These are phyloP conservation scores for Hyaloscypha bicolor DNA, from an alignment of 495 filamentous ascomycete species.

Conservation along the genomic window DNA sequence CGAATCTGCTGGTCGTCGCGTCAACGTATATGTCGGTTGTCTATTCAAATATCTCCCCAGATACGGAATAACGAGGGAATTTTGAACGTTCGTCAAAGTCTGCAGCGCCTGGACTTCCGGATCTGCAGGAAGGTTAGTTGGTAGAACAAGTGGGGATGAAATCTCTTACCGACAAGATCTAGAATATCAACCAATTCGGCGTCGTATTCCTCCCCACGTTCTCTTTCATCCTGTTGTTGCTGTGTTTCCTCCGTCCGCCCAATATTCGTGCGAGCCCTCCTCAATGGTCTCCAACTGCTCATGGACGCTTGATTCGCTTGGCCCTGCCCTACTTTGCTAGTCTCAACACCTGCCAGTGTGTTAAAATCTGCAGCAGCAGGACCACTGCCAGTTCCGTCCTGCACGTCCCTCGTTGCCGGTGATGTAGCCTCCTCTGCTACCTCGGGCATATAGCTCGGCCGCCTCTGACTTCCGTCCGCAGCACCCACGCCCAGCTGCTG, in stretches of 20 bases:
- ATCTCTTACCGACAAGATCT: slow-evolving; percentile 66
- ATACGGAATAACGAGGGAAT: slow-evolving; percentile 76
- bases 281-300: slow-evolving; percentile 28
- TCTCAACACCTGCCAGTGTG: slow-evolving; percentile 28
- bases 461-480: background rate
- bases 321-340: slow-evolving; percentile 25
- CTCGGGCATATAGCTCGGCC: slow-evolving; percentile 37
- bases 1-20: slow-evolving; percentile 43
- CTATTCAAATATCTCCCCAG: slow-evolving; percentile 67
- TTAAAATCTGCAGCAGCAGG: slow-evolving; percentile 14
- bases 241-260: slow-evolving; percentile 9
- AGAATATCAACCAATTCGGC: slow-evolving; percentile 66
- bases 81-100: slow-evolving; percentile 78
- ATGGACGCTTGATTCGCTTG: slow-evolving; percentile 35
- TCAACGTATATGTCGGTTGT: slow-evolving; percentile 72
- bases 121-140: slow-evolving; percentile 45
- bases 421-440: slow-evolving; percentile 43
- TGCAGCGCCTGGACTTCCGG: slow-evolving; percentile 75
- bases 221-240: slow-evolving; percentile 9
- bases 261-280: slow-evolving; percentile 30
- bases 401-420: slow-evolving; percentile 35
- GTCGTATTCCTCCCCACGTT: slow-evolving; percentile 48
- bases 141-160: background rate
- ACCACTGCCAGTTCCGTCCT: slow-evolving; percentile 37
- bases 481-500: background rate